phyloP scores from a whole-genome alignment of 2,329 filamentous ascomycete genomes.

The Alternaria brassicae region DNA sequence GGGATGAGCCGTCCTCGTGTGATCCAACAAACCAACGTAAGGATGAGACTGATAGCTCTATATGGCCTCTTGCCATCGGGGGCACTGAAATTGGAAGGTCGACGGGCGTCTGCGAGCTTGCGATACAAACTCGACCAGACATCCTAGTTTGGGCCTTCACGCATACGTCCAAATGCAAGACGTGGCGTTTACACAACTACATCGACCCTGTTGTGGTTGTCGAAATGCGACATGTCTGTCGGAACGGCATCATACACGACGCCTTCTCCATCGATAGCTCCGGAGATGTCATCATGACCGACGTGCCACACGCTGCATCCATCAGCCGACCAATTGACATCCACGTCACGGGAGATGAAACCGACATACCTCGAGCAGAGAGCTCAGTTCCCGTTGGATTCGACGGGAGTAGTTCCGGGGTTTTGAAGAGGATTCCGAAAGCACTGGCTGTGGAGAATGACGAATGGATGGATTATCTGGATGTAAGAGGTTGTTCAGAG shows the following conservation, averaged over 20 bases:
- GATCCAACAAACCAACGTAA: constrained; percentile 4
- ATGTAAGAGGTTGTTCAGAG: constrained; percentile 34
- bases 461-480: constrained; percentile 35
- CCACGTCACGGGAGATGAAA: neutral
- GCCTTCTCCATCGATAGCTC: constrained; percentile 8
- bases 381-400: constrained; percentile 18
- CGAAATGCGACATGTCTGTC: constrained; percentile 29
- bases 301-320: neutral
- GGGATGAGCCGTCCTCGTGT: constrained; percentile 22
- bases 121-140: constrained; percentile 55
- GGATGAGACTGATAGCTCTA: constrained; percentile 14
- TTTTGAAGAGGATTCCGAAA: constrained; percentile 23
- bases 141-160: constrained; percentile 63
- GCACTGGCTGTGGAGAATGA: constrained; percentile 42
- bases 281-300: constrained; percentile 24
- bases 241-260: constrained; percentile 37
- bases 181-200: constrained; percentile 55
- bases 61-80: constrained; percentile 59
- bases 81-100: constrained; percentile 60
- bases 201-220: constrained; percentile 10
- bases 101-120: constrained; percentile 58
- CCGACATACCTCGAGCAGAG: constrained; percentile 6
- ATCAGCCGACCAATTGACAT: neutral
- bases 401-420: constrained; percentile 30
- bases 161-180: constrained; percentile 53